These are phyloP conservation scores for Rosa hybrid DNA, from an alignment of 331 rosid genomes.

Conservation along the genomic window DNA sequence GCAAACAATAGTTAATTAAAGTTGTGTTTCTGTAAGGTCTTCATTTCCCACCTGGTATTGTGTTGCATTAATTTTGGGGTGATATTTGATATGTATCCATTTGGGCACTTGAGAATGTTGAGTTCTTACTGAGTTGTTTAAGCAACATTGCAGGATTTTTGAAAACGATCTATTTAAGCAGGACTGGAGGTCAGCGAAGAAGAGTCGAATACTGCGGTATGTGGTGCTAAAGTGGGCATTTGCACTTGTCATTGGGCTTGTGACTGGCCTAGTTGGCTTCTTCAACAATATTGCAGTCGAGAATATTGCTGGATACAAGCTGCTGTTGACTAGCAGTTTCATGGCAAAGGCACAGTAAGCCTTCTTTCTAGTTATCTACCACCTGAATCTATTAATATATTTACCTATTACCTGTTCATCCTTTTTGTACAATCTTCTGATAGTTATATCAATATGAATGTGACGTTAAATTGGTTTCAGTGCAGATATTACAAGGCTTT, in stretches of 20 bases:
- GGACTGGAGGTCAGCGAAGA: slow-evolving; percentile 75
- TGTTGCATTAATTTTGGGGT: neutral
- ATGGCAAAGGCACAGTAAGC: slow-evolving; percentile 56
- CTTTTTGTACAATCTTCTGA: neutral
- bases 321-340: slow-evolving; percentile 50
- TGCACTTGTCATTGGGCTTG: slow-evolving; percentile 68
- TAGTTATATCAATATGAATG: neutral
- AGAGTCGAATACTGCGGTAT: slow-evolving; percentile 56
- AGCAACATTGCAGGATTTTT: slow-evolving; percentile 44
- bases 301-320: slow-evolving; percentile 70
- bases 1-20: neutral
- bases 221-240: slow-evolving; percentile 68
- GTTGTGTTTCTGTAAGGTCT: neutral
- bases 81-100: neutral
- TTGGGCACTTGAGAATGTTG: neutral
- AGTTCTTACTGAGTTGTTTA: neutral
- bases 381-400: neutral
- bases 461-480: slow-evolving; percentile 28
- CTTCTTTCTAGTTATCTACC: neutral
- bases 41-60: neutral
- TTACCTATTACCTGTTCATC: neutral
- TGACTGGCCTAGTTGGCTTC: slow-evolving; percentile 69
- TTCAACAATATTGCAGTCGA: slow-evolving; percentile 74
- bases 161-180: slow-evolving; percentile 78
- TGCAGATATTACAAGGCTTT: slow-evolving; percentile 70